phyloP scores from a whole-genome alignment of 495 filamentous ascomycete species.

The Talaromyces ruber region DNA sequence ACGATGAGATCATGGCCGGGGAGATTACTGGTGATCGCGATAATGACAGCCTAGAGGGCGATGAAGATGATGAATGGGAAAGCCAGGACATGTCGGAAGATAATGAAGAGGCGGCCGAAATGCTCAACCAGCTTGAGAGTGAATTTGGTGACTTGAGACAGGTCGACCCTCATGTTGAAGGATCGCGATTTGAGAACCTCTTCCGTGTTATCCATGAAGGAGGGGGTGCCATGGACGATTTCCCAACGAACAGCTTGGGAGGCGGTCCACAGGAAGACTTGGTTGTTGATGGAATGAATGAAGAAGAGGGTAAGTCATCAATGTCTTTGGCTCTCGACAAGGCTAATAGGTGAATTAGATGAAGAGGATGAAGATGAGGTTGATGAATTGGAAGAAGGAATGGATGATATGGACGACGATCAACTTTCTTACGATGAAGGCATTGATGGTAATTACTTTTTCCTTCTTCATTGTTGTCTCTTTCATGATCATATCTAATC shows the following conservation, averaged over 20 bases:
- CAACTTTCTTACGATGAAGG: slow-evolving; percentile 32
- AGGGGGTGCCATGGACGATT: slow-evolving; percentile 26
- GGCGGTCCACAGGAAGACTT: slow-evolving; percentile 36
- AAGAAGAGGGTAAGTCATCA: slow-evolving; percentile 56
- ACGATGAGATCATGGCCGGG: slow-evolving; percentile 41
- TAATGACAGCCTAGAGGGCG: slow-evolving; percentile 51
- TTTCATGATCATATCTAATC: slow-evolving; percentile 7
- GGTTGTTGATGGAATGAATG: slow-evolving; percentile 64
- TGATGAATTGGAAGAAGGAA: slow-evolving; percentile 40
- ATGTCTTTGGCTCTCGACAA: slow-evolving; percentile 6
- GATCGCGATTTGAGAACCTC: slow-evolving; percentile 35
- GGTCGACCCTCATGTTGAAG: slow-evolving; percentile 55
- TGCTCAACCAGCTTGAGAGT: slow-evolving; percentile 40
- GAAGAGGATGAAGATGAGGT: slow-evolving; percentile 43
- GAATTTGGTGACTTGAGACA: slow-evolving; percentile 56
- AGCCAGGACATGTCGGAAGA: slow-evolving; percentile 48
- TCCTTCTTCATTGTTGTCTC: neutral
- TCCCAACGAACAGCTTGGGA: slow-evolving; percentile 27
- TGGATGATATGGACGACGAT: slow-evolving; percentile 41
- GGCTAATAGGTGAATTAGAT: slow-evolving; percentile 7
- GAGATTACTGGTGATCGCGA: slow-evolving; percentile 56
- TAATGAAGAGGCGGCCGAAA: slow-evolving; percentile 46
- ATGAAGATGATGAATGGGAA: slow-evolving; percentile 52
- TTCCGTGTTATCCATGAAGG: slow-evolving; percentile 36
- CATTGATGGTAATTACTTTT: slow-evolving; percentile 26